Evolutionary conservation across 371 early-diverging fungal genomes (phyloP), one percentile per base, ranked within the genome.

Genomic region (Zopfochytrium polystomum): DNA sequence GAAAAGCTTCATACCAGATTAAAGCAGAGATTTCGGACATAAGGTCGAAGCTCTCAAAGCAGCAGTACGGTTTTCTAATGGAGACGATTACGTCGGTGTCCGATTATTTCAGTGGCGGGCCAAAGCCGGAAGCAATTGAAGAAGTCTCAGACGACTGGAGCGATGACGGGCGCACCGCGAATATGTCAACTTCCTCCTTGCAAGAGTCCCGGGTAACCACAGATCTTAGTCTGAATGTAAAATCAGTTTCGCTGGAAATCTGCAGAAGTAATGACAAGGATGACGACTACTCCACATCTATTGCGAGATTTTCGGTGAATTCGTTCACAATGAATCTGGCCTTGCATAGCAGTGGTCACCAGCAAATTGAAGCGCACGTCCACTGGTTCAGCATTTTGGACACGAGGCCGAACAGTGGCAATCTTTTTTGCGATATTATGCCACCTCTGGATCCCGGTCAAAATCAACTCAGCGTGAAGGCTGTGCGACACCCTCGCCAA

Each of bases 401-500:
- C 56, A 89, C 91, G 0, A 71, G 98, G 42, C 77, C 77, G 1
- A 76, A 87, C 18, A 81, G 84, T 0, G 77, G 83, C 33, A 92
- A 88, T 46, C 76, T 85, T 42, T 95, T 93, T 71, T 82, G 84
- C 42, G 92, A 95, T 44, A 87, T 95, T 54, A 85, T 95, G 65
- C 77, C 79, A 13, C 62, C 70, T 1, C 50, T 72, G 6, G 83
- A 86, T 9, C 81, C 82, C 13, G 80, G 79, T 26, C 72, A 74
- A 20, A 80, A 83, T 26, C 94, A 93, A 67, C 73, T 91, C 20
- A 75, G 85, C 42, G 66, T 86, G 29, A 78, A 77, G 26, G 38
- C 82, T 6, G 42, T 52, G 2, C 34, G 54, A 13, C 27, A 51
- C 3, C 25, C 18, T 22, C 60, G 63, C 3, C 29, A 38, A 0